Conservation (phyloP, 139 green algal species). For the Desmodesmus armatus region DNA sequence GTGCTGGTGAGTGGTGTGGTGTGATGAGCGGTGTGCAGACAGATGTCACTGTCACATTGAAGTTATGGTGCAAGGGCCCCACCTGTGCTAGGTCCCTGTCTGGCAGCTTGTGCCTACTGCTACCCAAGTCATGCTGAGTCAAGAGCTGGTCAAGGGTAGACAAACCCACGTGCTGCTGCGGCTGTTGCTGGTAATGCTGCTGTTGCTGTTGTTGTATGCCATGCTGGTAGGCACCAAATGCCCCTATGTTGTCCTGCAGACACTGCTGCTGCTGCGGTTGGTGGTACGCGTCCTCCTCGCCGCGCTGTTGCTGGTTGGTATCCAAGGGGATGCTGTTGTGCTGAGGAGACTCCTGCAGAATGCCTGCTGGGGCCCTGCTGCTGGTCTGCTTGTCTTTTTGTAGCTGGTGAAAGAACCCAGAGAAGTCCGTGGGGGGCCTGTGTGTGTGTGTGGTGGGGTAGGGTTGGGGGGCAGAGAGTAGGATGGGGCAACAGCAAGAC, state of each 20-base stretch:
- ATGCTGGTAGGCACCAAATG: not conserved
- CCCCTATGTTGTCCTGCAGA: not conserved
- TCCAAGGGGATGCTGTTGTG: not conserved
- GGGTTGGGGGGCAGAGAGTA: too few species aligned
- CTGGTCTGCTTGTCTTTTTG: not conserved
- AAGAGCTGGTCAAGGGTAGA: not conserved
- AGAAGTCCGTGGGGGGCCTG: slow-evolving; percentile 21
- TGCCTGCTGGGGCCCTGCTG: not conserved
- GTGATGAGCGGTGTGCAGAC: too few species aligned
- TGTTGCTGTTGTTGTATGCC: not conserved
- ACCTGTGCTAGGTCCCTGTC: not conserved
- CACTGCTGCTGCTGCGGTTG: slow-evolving; percentile 28
- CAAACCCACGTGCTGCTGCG: not conserved
- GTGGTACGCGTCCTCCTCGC: not conserved
- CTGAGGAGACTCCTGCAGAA: not conserved
- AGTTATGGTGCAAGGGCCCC: too few species aligned
- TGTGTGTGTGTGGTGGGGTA: not conserved
- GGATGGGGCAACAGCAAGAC: too few species aligned
- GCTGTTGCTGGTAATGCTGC: not conserved
- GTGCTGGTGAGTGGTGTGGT: too few species aligned
- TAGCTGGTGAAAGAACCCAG: slow-evolving; percentile 26
- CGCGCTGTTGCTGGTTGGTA: not conserved
- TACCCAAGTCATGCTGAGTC: not conserved
- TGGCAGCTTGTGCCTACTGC: not conserved
- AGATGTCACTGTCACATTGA: too few species aligned